Conservation (phyloP, 2,329 filamentous ascomycete genomes). For the Fusarium graminum region DNA sequence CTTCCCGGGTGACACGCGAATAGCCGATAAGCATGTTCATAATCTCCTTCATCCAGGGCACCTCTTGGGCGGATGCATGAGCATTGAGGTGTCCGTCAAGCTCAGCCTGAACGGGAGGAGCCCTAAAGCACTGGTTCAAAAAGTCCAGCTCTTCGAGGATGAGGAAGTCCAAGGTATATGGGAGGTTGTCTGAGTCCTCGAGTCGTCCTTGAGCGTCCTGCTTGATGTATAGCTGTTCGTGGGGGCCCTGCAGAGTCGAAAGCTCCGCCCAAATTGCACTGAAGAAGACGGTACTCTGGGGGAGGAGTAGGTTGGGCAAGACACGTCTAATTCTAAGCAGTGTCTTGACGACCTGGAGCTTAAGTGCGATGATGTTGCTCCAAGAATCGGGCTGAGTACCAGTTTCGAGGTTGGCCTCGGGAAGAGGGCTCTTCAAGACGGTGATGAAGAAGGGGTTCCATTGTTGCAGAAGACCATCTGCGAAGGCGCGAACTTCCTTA, state of each 20-base stretch:
- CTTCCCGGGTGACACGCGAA: constrained; percentile 90
- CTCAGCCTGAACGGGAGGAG: constrained; percentile 88
- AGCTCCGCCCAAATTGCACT: constrained; percentile 91
- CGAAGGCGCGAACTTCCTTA: constrained; percentile 86
- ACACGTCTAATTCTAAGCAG: constrained; percentile 88
- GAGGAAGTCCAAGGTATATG: constrained; percentile 93
- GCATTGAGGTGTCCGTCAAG: constrained; percentile 82
- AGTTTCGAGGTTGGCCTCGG: constrained; percentile 67
- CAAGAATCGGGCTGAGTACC: constrained; percentile 74
- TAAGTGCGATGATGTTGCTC: constrained; percentile 86
- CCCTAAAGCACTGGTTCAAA: constrained; percentile 89
- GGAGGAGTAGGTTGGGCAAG: constrained; percentile 84
- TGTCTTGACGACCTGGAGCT: constrained; percentile 94
- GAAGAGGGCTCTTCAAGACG: constrained; percentile 80
- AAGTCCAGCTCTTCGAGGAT: constrained; percentile 96
- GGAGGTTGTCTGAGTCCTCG: constrained; percentile 90
- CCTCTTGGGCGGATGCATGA: constrained; percentile 70
- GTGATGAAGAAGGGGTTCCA: constrained; percentile 94
- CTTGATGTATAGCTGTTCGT: constrained; percentile 87
- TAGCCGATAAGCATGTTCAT: constrained; percentile 88
- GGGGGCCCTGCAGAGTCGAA: constrained; percentile 76
- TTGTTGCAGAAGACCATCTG: constrained; percentile 82
- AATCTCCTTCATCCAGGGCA: constrained; percentile 87
- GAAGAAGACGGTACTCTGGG: constrained; percentile 87
- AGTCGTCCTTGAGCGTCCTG: constrained; percentile 88